Base-by-base conservation (phyloP, 2,329 filamentous ascomycete genomes). In the Colletotrichum spinosum region DNA sequence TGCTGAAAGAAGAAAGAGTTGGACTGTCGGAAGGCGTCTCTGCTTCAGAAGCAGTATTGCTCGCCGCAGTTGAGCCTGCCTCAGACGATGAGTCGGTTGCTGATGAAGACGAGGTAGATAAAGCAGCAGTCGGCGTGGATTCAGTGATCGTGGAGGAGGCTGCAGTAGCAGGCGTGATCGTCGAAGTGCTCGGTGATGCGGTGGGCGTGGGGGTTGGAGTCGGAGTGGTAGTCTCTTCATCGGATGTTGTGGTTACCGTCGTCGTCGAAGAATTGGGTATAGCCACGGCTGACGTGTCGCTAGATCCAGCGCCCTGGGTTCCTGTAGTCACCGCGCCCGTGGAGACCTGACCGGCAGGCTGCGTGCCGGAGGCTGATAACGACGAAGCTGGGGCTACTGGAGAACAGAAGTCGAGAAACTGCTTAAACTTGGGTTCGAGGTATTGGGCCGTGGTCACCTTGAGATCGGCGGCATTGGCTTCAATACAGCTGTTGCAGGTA, bases 331-430 rank as follows among this genome's bases (percentile, higher is more conserved):
- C 12, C 12, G 37, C 15, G n/a, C 46, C 8, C 1, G 58, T 52
- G 12, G 5, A 38, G 15, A 12, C 62, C 13, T 73, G 70, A 53
- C 72, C 68, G 41, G 77, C 72, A 25, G 79, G 70, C 6, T 78
- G 77, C 39, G 73, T 74, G 1, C 67, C 60, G 2, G 69, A 67
- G 7, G 58, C 56, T 15, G 67, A 51, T 2, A 68, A 46, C 7
- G 67, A 68, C 10, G 70, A 65, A 37, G 69, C 63, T 1, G 72
- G 55, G 8, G 65, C 53, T 11, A 67, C 66, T 7, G 73, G 73
- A 0, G 73, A 33, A 69, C 87, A 89, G 70, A 74, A 88, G 39
- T 73, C 68, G 38, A 84, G 6, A 60, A 76, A 87, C 68, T 86
- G 61, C 25, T 33, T 6, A 38, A 57, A 63, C 6, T 35, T 25